These are phyloP conservation scores for Nannochloris sp. DNA, from an alignment of 139 green algal species.

Conservation along the genomic window DNA sequence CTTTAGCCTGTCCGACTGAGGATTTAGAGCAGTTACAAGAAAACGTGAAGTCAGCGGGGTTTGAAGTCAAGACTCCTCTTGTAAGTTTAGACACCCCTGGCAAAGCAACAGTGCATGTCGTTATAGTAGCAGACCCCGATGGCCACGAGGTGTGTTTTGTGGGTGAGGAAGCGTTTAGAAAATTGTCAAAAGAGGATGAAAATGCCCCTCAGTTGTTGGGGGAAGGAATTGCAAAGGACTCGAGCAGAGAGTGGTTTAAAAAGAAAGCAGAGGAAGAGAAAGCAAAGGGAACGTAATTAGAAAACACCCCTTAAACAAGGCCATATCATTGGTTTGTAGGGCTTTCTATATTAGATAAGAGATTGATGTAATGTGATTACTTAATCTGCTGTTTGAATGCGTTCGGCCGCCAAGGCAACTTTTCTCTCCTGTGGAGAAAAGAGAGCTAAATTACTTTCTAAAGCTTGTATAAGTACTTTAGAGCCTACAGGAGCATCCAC, in stretches of 20 bases:
- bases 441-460: background rate
- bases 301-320: background rate
- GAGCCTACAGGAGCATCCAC: conserved; percentile 6
- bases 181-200: conserved; percentile 32
- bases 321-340: background rate
- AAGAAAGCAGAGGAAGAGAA: background rate
- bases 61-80: conserved; percentile 35
- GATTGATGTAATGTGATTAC: no score
- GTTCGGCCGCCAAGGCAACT: background rate
- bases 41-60: conserved; percentile 1
- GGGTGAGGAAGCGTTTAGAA: conserved; percentile 39
- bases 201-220: conserved; percentile 18
- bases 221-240: conserved; percentile 28
- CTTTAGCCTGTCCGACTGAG: conserved; percentile 36
- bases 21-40: conserved; percentile 22
- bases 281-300: conserved; percentile 4
- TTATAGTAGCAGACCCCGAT: conserved; percentile 49
- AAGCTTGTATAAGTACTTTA: background rate
- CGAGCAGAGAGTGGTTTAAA: conserved; percentile 27
- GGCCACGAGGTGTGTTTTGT: conserved; percentile 57
- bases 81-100: conserved; percentile 45
- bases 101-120: conserved; percentile 48
- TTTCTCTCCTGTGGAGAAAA: background rate
- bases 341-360: background rate
- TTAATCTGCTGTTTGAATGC: no score